Percentiles rank a stretch among this genome's conserved stretches.
These are phyloP conservation scores for Penicillium rolfsii DNA, from an alignment of 2,329 filamentous ascomycete genomes.

Conservation along the genomic window DNA sequence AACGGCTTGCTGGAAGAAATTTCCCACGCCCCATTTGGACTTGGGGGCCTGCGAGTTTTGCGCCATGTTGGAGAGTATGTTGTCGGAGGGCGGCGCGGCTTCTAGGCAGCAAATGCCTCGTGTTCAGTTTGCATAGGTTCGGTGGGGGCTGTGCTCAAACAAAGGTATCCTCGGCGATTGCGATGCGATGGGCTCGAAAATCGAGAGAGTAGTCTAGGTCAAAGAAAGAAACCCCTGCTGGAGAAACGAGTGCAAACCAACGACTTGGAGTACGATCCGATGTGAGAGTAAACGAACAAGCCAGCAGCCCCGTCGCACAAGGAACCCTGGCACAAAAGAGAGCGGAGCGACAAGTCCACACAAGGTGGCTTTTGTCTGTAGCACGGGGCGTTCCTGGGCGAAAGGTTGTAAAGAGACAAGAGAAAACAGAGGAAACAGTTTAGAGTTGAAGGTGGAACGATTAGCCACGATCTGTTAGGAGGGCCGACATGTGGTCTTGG, in stretches of 20 bases:
- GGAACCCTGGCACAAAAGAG: neutral
- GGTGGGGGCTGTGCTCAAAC: conserved; percentile 24
- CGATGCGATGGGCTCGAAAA: neutral
- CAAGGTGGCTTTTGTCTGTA: neutral
- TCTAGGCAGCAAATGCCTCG: conserved; percentile 24
- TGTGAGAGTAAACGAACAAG: conserved; percentile 15
- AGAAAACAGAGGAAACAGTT: conserved; percentile 10
- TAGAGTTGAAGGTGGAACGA: conserved; percentile 19
- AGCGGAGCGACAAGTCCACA: conserved; percentile 5
- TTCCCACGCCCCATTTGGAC: conserved; percentile 68
- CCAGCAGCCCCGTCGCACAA: conserved; percentile 21
- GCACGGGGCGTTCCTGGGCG: neutral
- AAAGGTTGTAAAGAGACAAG: conserved; percentile 3
- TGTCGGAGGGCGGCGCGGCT: conserved; percentile 17
- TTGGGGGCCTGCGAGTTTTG: conserved; percentile 49
- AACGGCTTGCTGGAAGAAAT: conserved; percentile 84
- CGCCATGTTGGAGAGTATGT: conserved; percentile 32
- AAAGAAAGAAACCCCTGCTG: neutral
- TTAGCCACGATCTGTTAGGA: conserved; percentile 21
- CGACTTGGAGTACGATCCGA: conserved; percentile 8
- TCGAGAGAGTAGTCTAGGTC: neutral
- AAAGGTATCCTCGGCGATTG: conserved; percentile 1
- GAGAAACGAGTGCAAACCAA: conserved; percentile 10
- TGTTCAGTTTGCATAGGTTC: conserved; percentile 29
- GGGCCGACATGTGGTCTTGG: conserved; percentile 29